A percentile compares a stretch with the other conserved stretches of the same genome.
Conservation (phyloP, 805 yeast genomes). For the Phaffomyces opuntiae region DNA sequence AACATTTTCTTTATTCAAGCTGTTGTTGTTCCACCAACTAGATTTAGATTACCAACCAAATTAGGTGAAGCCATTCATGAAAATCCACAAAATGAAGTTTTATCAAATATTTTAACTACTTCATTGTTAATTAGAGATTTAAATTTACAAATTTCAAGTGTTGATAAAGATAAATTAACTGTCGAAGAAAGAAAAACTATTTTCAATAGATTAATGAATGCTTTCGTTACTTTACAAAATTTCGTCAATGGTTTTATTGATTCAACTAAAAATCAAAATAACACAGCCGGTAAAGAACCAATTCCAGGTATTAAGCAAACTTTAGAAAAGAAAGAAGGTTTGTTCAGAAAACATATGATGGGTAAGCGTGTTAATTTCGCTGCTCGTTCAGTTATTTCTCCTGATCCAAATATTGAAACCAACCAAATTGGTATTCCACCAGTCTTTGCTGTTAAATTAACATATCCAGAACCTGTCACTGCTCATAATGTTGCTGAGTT, state of each 20-base stretch:
- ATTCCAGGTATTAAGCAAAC: conserved; percentile 97
- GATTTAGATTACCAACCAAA: conserved; percentile 95
- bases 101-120: conserved; percentile 74
- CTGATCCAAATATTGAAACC: conserved; percentile 97
- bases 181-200: conserved; percentile 68
- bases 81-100: conserved; percentile 83
- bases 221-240: conserved; percentile 90
- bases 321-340: conserved; percentile 95
- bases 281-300: conserved; percentile 54
- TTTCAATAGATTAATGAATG: conserved; percentile 89
- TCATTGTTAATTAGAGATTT: conserved; percentile 79
- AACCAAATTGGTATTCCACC: conserved; percentile 99
- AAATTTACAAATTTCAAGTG: conserved; percentile 69
- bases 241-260: conserved; percentile 94
- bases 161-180: conserved; percentile 51
- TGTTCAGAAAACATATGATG: conserved; percentile 99
- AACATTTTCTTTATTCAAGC: conserved; percentile 83
- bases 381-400: conserved; percentile 98
- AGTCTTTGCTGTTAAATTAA: conserved; percentile 89
- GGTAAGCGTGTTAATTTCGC: conserved; percentile 99
- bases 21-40: conserved; percentile 89
- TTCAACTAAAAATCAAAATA: conserved; percentile 78
- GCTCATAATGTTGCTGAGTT: conserved; percentile 82
- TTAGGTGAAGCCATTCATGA: conserved; percentile 96
- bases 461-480: conserved; percentile 98